Conservation (phyloP, 1,139 yeast species). For the Candida neerlandica region DNA sequence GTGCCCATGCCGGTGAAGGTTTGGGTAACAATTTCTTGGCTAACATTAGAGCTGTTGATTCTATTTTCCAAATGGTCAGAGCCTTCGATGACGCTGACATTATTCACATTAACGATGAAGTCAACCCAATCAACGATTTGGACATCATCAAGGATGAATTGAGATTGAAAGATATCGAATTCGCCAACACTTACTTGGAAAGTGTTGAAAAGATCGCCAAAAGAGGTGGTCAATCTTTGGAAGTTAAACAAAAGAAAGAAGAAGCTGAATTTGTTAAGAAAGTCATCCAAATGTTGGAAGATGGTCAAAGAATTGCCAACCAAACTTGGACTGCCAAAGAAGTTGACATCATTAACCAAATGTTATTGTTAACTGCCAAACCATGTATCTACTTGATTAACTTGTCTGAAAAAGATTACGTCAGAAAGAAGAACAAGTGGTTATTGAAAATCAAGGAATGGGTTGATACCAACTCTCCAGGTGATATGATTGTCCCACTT, state of each 20-base stretch:
- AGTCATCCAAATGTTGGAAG: constrained; percentile 74
- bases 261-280: constrained; percentile 81
- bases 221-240: constrained; percentile 95
- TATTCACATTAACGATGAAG: constrained; percentile 97
- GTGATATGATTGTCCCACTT: constrained; percentile 92
- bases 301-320: constrained; percentile 89
- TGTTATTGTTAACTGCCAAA: constrained; percentile 91
- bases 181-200: constrained; percentile 88
- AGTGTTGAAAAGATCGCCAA: constrained; percentile 81
- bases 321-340: constrained; percentile 88
- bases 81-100: constrained; percentile 98
- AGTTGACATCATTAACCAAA: constrained; percentile 83
- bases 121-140: constrained; percentile 92
- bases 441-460: constrained; percentile 90
- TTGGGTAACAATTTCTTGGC: constrained; percentile 97
- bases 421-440: constrained; percentile 97
- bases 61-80: constrained; percentile 96
- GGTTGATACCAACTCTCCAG: constrained; percentile 93
- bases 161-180: constrained; percentile 95
- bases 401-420: constrained; percentile 89
- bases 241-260: constrained; percentile 92
- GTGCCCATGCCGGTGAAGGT: constrained; percentile 98
- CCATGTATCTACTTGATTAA: constrained; percentile 95
- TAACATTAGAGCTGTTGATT: constrained; percentile 97
- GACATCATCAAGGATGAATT: constrained; percentile 90